Evolutionary conservation across 495 filamentous ascomycete genomes (phyloP), one percentile per base, ranked within the genome.

Genomic region (Pseudevernia furfuracea): DNA sequence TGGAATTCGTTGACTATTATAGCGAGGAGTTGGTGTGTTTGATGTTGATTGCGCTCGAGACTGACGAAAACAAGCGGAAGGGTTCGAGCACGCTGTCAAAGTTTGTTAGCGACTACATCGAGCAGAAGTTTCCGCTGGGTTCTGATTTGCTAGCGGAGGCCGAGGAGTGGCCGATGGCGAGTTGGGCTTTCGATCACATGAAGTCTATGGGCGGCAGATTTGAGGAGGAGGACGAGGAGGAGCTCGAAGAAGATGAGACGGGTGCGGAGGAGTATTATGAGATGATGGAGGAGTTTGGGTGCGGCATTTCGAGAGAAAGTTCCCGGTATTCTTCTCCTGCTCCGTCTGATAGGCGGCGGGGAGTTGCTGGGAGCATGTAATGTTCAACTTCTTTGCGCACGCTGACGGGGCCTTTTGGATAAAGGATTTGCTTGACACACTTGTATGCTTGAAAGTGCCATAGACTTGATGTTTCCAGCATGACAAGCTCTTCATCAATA

Each of bases 1-100:
- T 34, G 15, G 23, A 53, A 1, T 25, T 59, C 6, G 41, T 58
- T 12, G 23, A 64, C 1, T 8, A 1, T 1, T 64, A 64, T 14
- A 59, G 41, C 44, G n/a, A 55, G 19, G 57, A 53, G 23, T 14
- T 64, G 4, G 25, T 59, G 9, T 30, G 37, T 15, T 11, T 46
- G 55, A 64, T 64, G 62, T 38, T 64, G 15, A 53, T 53, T n/a
- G 56, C 62, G 1, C 58, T 55, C 34, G 62, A 64, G 46, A 10
- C 25, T 4, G 57, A 64, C 17, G 52, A 64, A 15, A 64, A 49
- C 34, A 64, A 59, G 62, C 56, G 62, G 23, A 41, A 52, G 17
- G 53, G 32, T 32, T 53, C 62, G 43, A 39, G 56, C 36, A 43
- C 37, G 48, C 46, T 64, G 2, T 39, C 60, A n/a, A 52, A 12